A percentile compares a stretch with the other conserved stretches of the same genome.
Evolutionary conservation across 352 stramenopile species (phyloP).

Genomic region (Saprolegnia parasitica): DNA sequence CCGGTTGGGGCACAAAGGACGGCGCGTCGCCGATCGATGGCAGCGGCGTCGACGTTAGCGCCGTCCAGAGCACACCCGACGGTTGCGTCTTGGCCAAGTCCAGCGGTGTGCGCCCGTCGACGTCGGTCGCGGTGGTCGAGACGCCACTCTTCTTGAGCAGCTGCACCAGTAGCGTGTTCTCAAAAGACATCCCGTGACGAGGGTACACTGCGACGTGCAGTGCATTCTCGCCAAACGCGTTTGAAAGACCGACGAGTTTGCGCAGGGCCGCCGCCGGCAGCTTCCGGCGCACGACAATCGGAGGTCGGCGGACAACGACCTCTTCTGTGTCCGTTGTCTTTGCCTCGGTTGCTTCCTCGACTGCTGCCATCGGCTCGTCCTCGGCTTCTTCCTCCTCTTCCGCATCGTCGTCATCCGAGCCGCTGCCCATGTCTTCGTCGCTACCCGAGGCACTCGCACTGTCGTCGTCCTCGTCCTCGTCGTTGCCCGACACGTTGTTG

Average conservation of each 20-base stretch:
- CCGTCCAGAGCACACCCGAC: conserved; percentile 54
- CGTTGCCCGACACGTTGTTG: neutral
- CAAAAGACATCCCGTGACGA: conserved; percentile 53
- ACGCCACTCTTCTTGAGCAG: conserved; percentile 46
- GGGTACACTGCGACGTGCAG: conserved; percentile 63
- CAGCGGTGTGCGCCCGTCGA: conserved; percentile 38
- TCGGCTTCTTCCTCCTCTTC: neutral
- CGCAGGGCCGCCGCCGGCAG: neutral
- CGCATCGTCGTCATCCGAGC: neutral
- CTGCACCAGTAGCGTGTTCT: conserved; percentile 50
- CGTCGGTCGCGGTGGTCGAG: conserved; percentile 38
- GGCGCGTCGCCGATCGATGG: conserved; percentile 32
- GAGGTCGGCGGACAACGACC: neutral
- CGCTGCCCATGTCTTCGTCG: neutral
- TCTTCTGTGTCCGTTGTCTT: too few relatives aligned
- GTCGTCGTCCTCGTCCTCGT: neutral
- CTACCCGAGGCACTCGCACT: too few relatives aligned
- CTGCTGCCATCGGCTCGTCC: too few relatives aligned
- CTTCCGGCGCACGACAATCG: neutral
- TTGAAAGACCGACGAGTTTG: conserved; percentile 32
- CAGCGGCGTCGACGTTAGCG: conserved; percentile 36
- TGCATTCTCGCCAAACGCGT: conserved; percentile 42
- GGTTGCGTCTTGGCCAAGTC: conserved; percentile 54
- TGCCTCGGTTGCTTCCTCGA: too few relatives aligned
- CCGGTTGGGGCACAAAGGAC: conserved; percentile 32